A percentile compares a stretch with the other conserved stretches of the same genome.
Conservation (phyloP, 805 yeast species). For the Saccharomycopsis amapae region DNA sequence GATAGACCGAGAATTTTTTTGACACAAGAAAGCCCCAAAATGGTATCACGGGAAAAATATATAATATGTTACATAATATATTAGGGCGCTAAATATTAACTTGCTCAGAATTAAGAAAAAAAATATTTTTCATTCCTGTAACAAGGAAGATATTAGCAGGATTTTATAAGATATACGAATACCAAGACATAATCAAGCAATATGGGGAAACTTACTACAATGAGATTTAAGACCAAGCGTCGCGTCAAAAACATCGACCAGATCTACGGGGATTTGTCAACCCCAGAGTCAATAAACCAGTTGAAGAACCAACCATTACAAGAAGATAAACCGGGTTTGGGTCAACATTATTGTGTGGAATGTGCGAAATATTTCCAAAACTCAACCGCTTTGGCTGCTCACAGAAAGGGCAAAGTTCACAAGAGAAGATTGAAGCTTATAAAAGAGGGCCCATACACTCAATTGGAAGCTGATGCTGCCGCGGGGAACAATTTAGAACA, state of each 20-base stretch:
- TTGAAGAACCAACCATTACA: conserved; percentile 79
- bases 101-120: background rate
- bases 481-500: conserved; percentile 62
- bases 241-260: conserved; percentile 79
- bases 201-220: conserved; percentile 86
- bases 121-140: too few species aligned
- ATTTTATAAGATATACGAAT: too few species aligned
- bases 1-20: too few species aligned
- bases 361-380: conserved; percentile 90
- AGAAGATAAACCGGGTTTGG: conserved; percentile 88
- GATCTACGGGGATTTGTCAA: conserved; percentile 66
- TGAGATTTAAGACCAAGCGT: conserved; percentile 84
- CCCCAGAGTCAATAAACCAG: conserved; percentile 52
- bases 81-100: background rate
- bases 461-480: conserved; percentile 86
- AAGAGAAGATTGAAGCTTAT: conserved; percentile 78
- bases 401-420: conserved; percentile 70
- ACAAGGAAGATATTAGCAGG: too few species aligned
- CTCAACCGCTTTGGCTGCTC: conserved; percentile 63
- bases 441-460: conserved; percentile 74
- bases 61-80: background rate
- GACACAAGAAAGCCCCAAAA: too few species aligned
- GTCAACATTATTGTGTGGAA: conserved; percentile 89
- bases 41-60: too few species aligned
- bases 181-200: too few species aligned